These are phyloP conservation scores for Phylloporus rhodoxanthus DNA, from an alignment of 768 basidiomycete genomes.

Conservation along the genomic window DNA sequence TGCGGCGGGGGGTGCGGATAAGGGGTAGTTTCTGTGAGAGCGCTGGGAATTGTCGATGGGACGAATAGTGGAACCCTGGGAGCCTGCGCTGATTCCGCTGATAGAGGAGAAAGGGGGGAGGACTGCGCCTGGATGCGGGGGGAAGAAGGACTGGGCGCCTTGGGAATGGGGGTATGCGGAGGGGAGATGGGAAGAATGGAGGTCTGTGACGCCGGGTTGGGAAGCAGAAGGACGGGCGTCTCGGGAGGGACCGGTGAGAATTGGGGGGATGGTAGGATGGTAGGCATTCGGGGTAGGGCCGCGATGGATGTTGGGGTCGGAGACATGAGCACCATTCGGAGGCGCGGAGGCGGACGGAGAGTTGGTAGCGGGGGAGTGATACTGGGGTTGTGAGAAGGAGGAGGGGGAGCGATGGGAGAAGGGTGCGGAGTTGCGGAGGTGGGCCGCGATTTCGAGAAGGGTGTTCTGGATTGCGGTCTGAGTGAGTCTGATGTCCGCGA, in stretches of 20 bases:
- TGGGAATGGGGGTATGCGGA: constrained; percentile 40
- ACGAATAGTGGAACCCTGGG: constrained; percentile 51
- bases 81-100: constrained; percentile 45
- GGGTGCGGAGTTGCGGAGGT: constrained; percentile 55
- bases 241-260: constrained; percentile 24
- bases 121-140: constrained; percentile 43
- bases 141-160: constrained; percentile 27
- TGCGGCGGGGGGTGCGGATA: constrained; percentile 33
- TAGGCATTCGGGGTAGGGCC: constrained; percentile 30
- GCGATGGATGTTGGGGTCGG: constrained; percentile 21
- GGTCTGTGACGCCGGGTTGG: constrained; percentile 34
- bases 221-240: constrained; percentile 33
- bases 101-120: constrained; percentile 71
- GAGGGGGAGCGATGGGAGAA: constrained; percentile 60
- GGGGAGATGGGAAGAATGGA: constrained; percentile 39
- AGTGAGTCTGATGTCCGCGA: constrained; percentile 71
- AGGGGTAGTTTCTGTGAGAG: constrained; percentile 31
- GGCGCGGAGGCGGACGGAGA: constrained; percentile 42
- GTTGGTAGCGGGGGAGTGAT: constrained; percentile 58
- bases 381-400: constrained; percentile 41
- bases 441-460: constrained; percentile 72
- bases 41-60: constrained; percentile 41
- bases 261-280: constrained; percentile 27
- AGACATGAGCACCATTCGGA: constrained; percentile 29
- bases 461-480: constrained; percentile 74